Base-by-base conservation (phyloP, 2,329 filamentous ascomycete genomes). In the Pseudogymnoascus sp. region DNA sequence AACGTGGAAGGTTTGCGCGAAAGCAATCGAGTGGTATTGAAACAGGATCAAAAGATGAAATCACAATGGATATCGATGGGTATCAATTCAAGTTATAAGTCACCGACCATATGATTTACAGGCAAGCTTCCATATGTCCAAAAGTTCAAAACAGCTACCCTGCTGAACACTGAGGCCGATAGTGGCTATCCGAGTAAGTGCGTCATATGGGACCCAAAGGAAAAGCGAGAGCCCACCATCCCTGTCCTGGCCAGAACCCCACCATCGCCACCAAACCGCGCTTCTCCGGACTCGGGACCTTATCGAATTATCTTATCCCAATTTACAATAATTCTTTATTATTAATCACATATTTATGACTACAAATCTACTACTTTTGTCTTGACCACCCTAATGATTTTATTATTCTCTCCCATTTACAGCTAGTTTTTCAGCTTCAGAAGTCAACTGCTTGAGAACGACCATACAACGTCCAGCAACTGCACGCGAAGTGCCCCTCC, bases 401-500 rank as follows among this genome's bases (percentile, higher is more conserved):
- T 33, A 56, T 19, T 56, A 56, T 56, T 33, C 28, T 33, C n/a
- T 16, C 24, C 43, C 28, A 33, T 56, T 19, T 33, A 33, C 22
- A 56, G n/a, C 50, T 19, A 33, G 50, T 33, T 56, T 33, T 33
- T 22, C 28, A 14, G 28, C 50, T 56, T 33, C 10, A 33, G 14
- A 56, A 16, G 26, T 56, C 10, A 2, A 56, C 28, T 56, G n/a
- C n/a, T 22, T 33, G 26, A 6, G 10, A 56, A 33, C 28, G 33
- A 33, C 28, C 2, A 56, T 22, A 56, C n/a, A 56, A 56, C 11
- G 2, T 7, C 14, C n/a, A 56, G 28, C n/a, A 56, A 12, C 28
- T 2, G 50, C 50, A 56, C 50, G 50, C 28, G 28, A 56, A 60
- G 59, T 41, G 59, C 59, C 66, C 65, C 63, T 64, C 66, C 64